Conservation (phyloP, 345 rosid species). For the Eucalyptus sp. region DNA sequence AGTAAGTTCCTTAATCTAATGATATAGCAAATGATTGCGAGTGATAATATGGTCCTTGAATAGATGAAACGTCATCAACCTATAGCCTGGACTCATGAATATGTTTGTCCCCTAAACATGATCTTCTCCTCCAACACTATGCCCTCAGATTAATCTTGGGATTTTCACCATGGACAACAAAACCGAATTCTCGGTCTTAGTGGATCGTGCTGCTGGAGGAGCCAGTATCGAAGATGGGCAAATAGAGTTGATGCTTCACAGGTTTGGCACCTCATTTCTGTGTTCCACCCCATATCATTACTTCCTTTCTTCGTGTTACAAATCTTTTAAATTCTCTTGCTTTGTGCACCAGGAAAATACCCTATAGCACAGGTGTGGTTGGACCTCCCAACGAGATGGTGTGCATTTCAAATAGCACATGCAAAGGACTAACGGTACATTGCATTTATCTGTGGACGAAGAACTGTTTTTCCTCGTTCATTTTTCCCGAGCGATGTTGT, state of each 20-base stretch:
- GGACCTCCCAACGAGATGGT: constrained; percentile 55
- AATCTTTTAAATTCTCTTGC: not conserved
- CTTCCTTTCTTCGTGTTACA: not conserved
- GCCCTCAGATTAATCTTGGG: constrained; percentile 59
- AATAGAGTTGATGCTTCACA: constrained; percentile 87
- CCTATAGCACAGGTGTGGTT: constrained; percentile 57
- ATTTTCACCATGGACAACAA: constrained; percentile 43
- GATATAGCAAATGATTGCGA: not conserved
- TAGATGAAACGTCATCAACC: not conserved
- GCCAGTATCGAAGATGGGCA: constrained; percentile 70
- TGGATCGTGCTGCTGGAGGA: constrained; percentile 82
- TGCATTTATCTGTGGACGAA: not conserved
- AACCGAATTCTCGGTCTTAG: constrained; percentile 65
- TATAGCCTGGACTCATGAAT: not conserved
- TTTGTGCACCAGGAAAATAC: constrained; percentile 21
- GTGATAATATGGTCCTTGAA: not conserved
- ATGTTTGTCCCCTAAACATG: not conserved
- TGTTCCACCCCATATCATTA: not conserved
- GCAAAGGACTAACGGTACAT: constrained; percentile 62
- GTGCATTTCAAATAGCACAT: constrained; percentile 18
- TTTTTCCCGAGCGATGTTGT: not conserved
- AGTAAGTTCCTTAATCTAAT: constrained; percentile 19
- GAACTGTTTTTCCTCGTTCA: not conserved
- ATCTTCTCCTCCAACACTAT: not conserved
- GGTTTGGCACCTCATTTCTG: constrained; percentile 13